Conservation (phyloP, 2,329 filamentous ascomycete species). For the Macrophomina phaseolina region DNA sequence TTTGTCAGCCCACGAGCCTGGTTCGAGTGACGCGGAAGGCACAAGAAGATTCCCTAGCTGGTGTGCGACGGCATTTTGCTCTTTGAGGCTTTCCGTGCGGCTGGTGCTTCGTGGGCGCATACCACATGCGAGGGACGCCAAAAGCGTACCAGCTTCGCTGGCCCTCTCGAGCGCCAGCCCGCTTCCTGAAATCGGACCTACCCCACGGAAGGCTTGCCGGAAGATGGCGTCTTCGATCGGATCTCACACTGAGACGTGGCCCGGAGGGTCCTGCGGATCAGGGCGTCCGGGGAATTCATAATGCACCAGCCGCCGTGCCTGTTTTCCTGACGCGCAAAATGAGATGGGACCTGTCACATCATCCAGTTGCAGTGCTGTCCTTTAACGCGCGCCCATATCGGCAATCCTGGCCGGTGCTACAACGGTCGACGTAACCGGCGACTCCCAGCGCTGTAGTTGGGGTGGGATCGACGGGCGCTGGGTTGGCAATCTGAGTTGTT, state of each 20-base stretch:
- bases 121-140: constrained; percentile 27
- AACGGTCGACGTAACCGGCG: constrained; percentile 17
- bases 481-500: constrained; percentile 23
- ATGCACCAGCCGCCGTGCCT: constrained; percentile 14
- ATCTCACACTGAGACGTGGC: constrained; percentile 19
- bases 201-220: neutral
- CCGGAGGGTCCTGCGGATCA: constrained; percentile 7
- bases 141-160: constrained; percentile 24
- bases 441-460: constrained; percentile 4
- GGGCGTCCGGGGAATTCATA: constrained; percentile 18
- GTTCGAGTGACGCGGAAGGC: constrained; percentile 26
- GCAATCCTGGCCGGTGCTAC: constrained; percentile 23
- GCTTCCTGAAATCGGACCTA: constrained; percentile 4
- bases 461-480: constrained; percentile 22
- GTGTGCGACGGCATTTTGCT: constrained; percentile 28
- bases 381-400: constrained; percentile 25
- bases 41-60: constrained; percentile 26
- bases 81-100: constrained; percentile 25
- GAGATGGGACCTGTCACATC: constrained; percentile 28
- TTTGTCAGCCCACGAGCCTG: constrained; percentile 28
- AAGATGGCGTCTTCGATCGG: constrained; percentile 19
- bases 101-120: constrained; percentile 29
- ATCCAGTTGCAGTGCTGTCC: constrained; percentile 20
- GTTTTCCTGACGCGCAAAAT: constrained; percentile 13
- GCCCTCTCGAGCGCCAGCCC: constrained; percentile 18